A percentile compares a stretch with the other conserved stretches of the same genome.
Conservation (phyloP, 2,329 filamentous ascomycete genomes). For the Neofusicoccum laricinum region DNA sequence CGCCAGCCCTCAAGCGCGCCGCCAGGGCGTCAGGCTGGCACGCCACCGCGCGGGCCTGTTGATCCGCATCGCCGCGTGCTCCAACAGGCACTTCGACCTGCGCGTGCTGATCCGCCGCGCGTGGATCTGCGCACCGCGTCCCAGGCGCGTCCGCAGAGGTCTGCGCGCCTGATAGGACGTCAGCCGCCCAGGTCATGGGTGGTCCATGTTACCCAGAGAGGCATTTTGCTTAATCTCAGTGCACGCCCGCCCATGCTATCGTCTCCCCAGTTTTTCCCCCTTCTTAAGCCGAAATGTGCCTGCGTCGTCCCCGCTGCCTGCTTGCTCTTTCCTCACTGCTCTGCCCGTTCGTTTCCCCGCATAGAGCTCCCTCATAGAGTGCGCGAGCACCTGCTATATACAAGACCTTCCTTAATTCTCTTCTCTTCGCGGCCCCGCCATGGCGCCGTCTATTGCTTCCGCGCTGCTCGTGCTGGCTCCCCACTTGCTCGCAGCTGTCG, state of each 20-base stretch:
- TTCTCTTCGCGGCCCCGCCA: background rate
- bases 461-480: background rate
- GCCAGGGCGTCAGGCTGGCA: background rate
- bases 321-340: background rate
- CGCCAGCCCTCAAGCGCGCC: background rate
- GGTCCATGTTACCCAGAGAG: slow-evolving; percentile 1
- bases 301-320: background rate
- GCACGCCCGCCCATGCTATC: background rate
- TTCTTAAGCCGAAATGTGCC: background rate
- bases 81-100: background rate
- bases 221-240: slow-evolving; percentile 8
- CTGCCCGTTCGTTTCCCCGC: background rate
- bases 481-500: background rate
- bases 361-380: background rate
- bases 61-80: background rate
- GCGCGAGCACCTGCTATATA: background rate
- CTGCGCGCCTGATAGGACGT: slow-evolving; percentile 7
- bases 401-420: background rate
- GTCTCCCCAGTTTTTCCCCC: background rate
- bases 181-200: slow-evolving; percentile 15
- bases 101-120: background rate
- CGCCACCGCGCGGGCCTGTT: background rate
- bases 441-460: slow-evolving; percentile 2
- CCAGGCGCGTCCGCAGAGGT: background rate
- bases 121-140: slow-evolving; percentile 1